Conservation (phyloP, 331 rosid species). For the Erythrophleum ivorense region DNA sequence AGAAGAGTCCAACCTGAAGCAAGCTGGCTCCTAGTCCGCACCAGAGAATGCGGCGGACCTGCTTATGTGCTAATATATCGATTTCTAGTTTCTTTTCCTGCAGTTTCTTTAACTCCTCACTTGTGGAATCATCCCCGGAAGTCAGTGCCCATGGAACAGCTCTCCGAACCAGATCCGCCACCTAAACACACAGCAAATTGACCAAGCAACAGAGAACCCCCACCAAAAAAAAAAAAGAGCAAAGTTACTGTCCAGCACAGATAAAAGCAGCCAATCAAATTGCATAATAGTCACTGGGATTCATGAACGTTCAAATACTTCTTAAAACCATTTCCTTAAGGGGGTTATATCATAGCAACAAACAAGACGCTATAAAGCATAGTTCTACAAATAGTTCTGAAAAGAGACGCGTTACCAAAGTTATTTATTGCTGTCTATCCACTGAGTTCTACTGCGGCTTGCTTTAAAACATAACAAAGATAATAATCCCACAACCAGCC, state of each 20-base stretch:
- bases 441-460: not conserved
- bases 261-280: not conserved
- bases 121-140: conserved; percentile 59
- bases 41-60: conserved; percentile 85
- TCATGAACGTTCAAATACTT: not conserved
- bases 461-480: not conserved
- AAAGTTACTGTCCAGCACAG: not conserved
- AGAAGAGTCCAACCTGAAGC: conserved; percentile 68
- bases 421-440: not conserved
- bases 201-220: not conserved
- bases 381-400: not conserved
- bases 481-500: not conserved
- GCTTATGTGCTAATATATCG: conserved; percentile 75
- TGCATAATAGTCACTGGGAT: conserved; percentile 15
- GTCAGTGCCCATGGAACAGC: conserved; percentile 80
- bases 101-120: conserved; percentile 68
- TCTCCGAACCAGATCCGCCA: conserved; percentile 75
- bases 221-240: not conserved
- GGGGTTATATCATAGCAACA: not conserved
- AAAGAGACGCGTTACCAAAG: not conserved
- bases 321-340: not conserved
- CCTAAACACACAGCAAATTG: conserved; percentile 50
- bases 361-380: not conserved
- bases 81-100: conserved; percentile 71
- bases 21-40: conserved; percentile 61